Percentiles rank a stretch among this genome's conserved stretches.
phyloP scores from a whole-genome alignment of 495 filamentous ascomycete species.

The Tuber magnatum region DNA sequence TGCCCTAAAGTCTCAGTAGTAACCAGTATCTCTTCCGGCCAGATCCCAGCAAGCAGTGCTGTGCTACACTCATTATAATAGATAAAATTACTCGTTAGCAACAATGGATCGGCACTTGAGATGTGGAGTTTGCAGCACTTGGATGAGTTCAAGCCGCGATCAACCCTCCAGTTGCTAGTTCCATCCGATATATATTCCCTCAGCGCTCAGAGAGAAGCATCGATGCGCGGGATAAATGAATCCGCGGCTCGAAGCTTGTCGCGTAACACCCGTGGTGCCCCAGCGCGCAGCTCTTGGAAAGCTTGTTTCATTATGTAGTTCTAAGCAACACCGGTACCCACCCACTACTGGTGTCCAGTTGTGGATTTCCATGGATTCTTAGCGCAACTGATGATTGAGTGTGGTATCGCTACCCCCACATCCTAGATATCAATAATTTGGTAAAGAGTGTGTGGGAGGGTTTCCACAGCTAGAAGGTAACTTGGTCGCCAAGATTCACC shows the following conservation, averaged over 20 bases:
- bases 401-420: background rate
- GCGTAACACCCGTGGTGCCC: background rate
- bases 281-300: constrained; percentile 2
- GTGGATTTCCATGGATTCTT: background rate
- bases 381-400: background rate
- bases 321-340: background rate
- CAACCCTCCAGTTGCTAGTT: background rate
- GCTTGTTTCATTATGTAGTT: background rate
- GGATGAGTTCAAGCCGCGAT: background rate
- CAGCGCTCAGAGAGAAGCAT: background rate
- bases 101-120: background rate
- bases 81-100: background rate
- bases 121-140: background rate
- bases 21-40: background rate
- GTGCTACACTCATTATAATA: background rate
- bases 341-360: background rate
- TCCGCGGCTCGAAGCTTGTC: background rate
- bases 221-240: background rate
- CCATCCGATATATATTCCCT: background rate
- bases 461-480: background rate
- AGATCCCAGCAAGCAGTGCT: background rate
- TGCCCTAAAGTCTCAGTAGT: background rate
- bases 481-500: background rate
- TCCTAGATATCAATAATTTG: background rate
- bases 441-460: background rate